Base-by-base conservation (phyloP, 2,329 filamentous ascomycete genomes). In the Aspergillus sclerotialis region DNA sequence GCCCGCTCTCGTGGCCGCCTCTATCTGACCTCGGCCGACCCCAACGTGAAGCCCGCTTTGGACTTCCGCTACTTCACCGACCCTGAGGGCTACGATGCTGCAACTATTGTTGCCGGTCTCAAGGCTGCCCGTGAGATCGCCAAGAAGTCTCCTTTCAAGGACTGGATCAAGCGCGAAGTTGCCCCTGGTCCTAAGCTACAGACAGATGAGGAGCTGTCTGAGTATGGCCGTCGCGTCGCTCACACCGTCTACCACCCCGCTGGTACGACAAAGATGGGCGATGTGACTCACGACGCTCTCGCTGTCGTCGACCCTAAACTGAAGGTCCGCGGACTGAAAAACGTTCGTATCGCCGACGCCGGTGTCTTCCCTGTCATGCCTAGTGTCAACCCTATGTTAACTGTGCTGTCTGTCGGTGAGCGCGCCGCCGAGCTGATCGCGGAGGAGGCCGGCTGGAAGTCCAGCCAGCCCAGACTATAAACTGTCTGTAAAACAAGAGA, bases 31-130 rank as follows among this genome's bases (percentile, higher is more conserved):
- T 86, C 81, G 17, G 61, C 78, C 23, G 82, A 90, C 61, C 84
- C 85, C 1, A 70, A 55, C 44, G 79, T 85, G 58, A 90, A 90
- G 67, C 85, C 85, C 11, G 82, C 84, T 3, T 76, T 92, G 41
- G 85, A 92, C 67, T 90, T 90, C 78, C 79, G 82, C 52, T 92
- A 92, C 71, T 90, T 92, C 70, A 89, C 84, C 42, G 85, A 92
- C 55, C 77, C 82, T 2, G 83, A 88, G 61, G 84, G 84, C 52
- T 89, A 90, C 63, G 85, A 92, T 54, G 84, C 85, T 26, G 82
- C 82, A 36, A 89, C 83, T 29, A 78, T 90, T 39, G 84, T 89
- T 12, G 77, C 79, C 18, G 84, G 84, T 45, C 75, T 90, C 64
- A 77, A 78, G 56, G 82, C 82, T 7, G 83, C 84, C n/a, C 82